Percentiles rank a stretch among this genome's conserved stretches.
Evolutionary conservation across 176 grass and related monocot genomes (phyloP).

Genomic region (Carex pumila): DNA sequence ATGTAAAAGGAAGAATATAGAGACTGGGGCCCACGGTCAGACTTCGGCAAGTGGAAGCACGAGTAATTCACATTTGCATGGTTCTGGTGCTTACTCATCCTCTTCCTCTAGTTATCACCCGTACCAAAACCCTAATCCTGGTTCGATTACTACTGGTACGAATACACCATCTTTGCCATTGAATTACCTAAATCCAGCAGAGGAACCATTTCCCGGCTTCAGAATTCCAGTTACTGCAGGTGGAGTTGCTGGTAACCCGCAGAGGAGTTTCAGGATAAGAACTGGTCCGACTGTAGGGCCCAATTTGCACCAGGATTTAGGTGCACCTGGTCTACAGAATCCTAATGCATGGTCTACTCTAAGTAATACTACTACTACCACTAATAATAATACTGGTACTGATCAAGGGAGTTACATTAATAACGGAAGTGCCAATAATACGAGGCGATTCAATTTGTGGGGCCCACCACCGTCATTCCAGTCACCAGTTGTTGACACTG

Average conservation of each 20-base stretch:
- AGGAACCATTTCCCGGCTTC: conserved; percentile 23
- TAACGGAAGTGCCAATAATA: conserved; percentile 6
- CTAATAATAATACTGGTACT: not conserved
- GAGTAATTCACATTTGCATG: not conserved
- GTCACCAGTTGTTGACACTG: not conserved
- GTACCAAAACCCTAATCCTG: not conserved
- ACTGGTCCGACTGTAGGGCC: conserved; percentile 9
- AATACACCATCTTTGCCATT: not conserved
- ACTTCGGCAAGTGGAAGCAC: conserved; percentile 14
- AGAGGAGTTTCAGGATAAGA: conserved; percentile 22
- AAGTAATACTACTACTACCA: not conserved
- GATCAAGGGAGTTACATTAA: conserved; percentile 1
- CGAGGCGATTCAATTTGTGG: conserved; percentile 20
- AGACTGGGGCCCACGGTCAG: conserved; percentile 1
- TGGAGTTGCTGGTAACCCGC: conserved; percentile 10
- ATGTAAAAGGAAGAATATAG: conserved; percentile 23
- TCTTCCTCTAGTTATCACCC: not conserved
- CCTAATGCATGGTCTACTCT: conserved; percentile 8
- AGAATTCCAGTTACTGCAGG: not conserved
- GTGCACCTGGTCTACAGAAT: not conserved
- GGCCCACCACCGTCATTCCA: not conserved
- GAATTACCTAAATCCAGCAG: conserved; percentile 16
- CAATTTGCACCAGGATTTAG: conserved; percentile 14
- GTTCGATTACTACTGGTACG: not conserved
- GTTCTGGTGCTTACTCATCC: conserved; percentile 6